phyloP scores from a whole-genome alignment of 164 flowering plant species.

The Chloranthus sessilifolius region DNA sequence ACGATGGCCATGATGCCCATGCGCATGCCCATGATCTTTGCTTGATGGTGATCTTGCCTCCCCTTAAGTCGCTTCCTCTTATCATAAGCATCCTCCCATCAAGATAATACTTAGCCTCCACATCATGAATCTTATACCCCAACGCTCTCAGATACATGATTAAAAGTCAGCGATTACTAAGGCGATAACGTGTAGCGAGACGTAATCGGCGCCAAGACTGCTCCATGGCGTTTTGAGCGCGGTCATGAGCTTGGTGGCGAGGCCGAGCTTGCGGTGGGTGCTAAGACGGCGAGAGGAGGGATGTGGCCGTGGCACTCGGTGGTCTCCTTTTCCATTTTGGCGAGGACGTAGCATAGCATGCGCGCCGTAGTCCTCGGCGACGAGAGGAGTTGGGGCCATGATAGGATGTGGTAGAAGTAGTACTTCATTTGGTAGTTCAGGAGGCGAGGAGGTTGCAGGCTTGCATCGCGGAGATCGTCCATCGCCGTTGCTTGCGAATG shows the following conservation, averaged over 20 bases:
- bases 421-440: conserved; percentile 94
- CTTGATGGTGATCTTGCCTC: conserved; percentile 32
- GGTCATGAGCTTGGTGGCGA: conserved; percentile 94
- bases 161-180: conserved; percentile 91
- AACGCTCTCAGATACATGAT: conserved; percentile 66
- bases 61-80: conserved; percentile 86
- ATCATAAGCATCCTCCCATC: conserved; percentile 98
- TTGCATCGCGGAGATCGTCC: conserved; percentile 87
- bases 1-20: no score
- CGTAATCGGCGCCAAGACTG: conserved; percentile 85
- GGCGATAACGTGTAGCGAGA: conserved; percentile 72
- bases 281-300: conserved; percentile 95
- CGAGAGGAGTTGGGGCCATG: no score
- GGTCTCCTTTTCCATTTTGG: conserved; percentile 94
- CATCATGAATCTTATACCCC: conserved; percentile 82
- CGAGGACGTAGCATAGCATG: conserved; percentile 84
- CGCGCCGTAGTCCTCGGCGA: conserved; percentile 90
- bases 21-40: conserved; percentile 26
- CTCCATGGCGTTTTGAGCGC: conserved; percentile 96
- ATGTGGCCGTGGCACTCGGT: conserved; percentile 96
- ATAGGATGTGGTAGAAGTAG: conserved; percentile 90
- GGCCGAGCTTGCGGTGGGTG: conserved; percentile 85
- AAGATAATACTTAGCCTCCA: conserved; percentile 90
- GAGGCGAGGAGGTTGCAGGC: conserved; percentile 85
- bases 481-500: conserved; percentile 83